A percentile compares a stretch with the other conserved stretches of the same genome.
phyloP scores from a whole-genome alignment of 306 rosid species.

The Quercus aquifolioides region DNA sequence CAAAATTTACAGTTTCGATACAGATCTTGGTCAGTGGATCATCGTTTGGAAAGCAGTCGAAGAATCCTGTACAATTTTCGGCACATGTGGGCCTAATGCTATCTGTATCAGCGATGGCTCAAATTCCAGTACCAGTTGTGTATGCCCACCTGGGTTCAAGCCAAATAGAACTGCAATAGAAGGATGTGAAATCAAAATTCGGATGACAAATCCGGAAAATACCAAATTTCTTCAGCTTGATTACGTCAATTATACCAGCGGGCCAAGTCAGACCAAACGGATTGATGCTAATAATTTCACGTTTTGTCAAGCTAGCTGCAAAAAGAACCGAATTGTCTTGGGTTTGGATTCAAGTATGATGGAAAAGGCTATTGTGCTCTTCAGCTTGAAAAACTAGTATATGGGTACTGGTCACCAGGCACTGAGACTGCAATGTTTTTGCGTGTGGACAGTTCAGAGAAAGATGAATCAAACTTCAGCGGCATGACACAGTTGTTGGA shows the following conservation, averaged over 20 bases:
- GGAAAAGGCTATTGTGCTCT: conserved; percentile 47
- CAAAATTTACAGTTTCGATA: conserved; percentile 52
- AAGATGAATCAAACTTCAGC: conserved; percentile 43
- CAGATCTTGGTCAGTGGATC: conserved; percentile 34
- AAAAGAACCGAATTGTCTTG: conserved; percentile 30
- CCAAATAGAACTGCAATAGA: conserved; percentile 9
- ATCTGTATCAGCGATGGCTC: conserved; percentile 47
- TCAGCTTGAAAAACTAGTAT: conserved; percentile 21
- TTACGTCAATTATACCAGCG: conserved; percentile 58
- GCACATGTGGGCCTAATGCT: conserved; percentile 59
- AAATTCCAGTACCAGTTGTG: conserved; percentile 31
- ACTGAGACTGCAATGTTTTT: conserved; percentile 52
- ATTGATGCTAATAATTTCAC: conserved; percentile 25
- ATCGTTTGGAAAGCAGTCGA: conserved; percentile 54
- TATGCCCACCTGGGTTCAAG: conserved; percentile 66
- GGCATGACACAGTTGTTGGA: conserved; percentile 67
- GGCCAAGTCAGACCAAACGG: neutral
- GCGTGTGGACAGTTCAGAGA: conserved; percentile 47
- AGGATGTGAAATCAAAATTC: conserved; percentile 49
- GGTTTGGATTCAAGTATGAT: conserved; percentile 60
- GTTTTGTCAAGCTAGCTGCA: conserved; percentile 46
- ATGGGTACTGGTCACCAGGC: conserved; percentile 86
- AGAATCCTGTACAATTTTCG: conserved; percentile 46
- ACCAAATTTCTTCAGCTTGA: conserved; percentile 54
- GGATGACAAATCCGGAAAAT: neutral